A percentile compares a stretch with the other conserved stretches of the same genome.
Conservation (phyloP, 2,329 filamentous ascomycete genomes). For the Aspergillus tubingensis region DNA sequence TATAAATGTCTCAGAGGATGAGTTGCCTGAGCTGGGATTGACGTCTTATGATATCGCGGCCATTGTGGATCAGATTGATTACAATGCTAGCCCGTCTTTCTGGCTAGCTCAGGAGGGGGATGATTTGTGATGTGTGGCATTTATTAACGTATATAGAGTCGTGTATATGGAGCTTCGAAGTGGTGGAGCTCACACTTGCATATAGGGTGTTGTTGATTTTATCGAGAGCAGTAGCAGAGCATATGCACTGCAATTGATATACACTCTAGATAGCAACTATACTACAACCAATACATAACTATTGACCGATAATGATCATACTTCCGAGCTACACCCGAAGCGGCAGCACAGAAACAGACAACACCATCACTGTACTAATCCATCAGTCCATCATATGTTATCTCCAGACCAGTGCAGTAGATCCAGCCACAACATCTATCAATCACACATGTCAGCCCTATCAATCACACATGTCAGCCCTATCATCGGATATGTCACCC, state of each 20-base stretch:
- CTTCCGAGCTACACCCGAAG: too few species aligned
- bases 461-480: background rate
- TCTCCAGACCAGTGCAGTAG: background rate
- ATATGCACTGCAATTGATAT: too few species aligned
- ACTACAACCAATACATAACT: too few species aligned
- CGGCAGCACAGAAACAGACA: too few species aligned
- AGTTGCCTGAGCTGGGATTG: slow-evolving; percentile 38
- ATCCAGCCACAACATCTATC: background rate
- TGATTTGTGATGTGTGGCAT: background rate
- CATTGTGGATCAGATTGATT: slow-evolving; percentile 40
- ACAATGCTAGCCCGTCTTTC: slow-evolving; percentile 7
- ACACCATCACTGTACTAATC: too few species aligned
- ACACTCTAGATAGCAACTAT: too few species aligned
- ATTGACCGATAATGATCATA: too few species aligned
- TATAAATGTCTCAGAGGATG: background rate
- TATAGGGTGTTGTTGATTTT: background rate
- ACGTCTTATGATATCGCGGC: slow-evolving; percentile 41
- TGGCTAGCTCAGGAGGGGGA: slow-evolving; percentile 1
- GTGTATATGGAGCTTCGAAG: background rate
- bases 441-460: background rate
- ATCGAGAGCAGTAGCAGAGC: too few species aligned
- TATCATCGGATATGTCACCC: background rate
- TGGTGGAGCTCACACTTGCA: background rate
- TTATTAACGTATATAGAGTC: background rate
- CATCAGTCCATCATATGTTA: too few species aligned